phyloP scores from a whole-genome alignment of 2,329 filamentous ascomycete genomes.

The Neofusicoccum ribis region DNA sequence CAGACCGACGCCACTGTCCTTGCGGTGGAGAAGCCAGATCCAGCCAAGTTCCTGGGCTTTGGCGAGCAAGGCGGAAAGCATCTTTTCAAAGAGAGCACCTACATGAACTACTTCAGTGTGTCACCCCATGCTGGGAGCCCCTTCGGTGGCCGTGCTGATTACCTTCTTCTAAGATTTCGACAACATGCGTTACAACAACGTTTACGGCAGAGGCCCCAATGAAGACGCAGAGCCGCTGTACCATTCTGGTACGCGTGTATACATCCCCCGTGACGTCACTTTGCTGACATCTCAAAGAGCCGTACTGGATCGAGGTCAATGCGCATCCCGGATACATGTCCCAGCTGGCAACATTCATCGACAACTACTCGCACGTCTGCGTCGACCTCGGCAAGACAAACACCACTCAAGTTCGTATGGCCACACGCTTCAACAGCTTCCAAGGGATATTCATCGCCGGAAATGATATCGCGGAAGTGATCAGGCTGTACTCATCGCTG shows the following conservation, averaged over 20 bases:
- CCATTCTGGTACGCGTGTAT: constrained; percentile 25
- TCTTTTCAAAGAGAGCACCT: constrained; percentile 37
- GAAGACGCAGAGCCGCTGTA: constrained; percentile 37
- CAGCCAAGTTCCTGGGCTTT: constrained; percentile 38
- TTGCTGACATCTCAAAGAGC: constrained; percentile 21
- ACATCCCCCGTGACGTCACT: no score
- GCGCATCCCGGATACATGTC: neutral
- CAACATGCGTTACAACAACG: constrained; percentile 40
- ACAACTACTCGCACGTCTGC: constrained; percentile 43
- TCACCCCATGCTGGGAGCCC: neutral
- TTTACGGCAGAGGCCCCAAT: constrained; percentile 36
- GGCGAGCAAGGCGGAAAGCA: constrained; percentile 40
- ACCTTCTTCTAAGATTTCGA: constrained; percentile 31
- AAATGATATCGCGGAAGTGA: constrained; percentile 33
- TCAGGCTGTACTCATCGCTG: constrained; percentile 37
- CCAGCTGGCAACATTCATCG: constrained; percentile 28
- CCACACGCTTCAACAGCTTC: constrained; percentile 38
- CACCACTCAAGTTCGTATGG: constrained; percentile 30
- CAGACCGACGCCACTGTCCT: constrained; percentile 6
- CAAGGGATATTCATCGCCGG: constrained; percentile 35
- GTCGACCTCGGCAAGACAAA: constrained; percentile 38
- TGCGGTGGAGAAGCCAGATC: constrained; percentile 30
- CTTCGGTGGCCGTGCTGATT: no score
- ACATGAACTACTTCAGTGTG: constrained; percentile 43
- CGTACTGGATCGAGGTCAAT: constrained; percentile 40